Conservation (phyloP, 1,139 yeast genomes). For the Suhomyces panamericanus region DNA sequence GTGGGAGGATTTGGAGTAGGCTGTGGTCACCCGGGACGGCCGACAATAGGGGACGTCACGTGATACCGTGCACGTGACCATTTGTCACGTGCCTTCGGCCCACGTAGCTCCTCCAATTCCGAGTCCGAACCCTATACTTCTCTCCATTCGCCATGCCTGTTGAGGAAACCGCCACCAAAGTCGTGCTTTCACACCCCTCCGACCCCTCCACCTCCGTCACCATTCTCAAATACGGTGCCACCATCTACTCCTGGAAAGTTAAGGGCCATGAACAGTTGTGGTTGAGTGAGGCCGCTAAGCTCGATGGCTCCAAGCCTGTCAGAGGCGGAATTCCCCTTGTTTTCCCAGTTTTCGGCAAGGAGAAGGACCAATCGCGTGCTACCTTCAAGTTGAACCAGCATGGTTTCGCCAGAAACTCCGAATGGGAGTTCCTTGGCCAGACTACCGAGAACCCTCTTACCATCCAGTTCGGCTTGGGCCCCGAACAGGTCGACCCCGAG, state of each 20-base stretch:
- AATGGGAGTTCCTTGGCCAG: constrained; percentile 93
- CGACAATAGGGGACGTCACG: constrained; percentile 4
- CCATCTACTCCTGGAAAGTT: constrained; percentile 74
- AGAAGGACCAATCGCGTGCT: constrained; percentile 36
- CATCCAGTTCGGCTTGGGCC: constrained; percentile 86
- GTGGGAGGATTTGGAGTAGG: background rate
- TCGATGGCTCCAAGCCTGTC: constrained; percentile 91
- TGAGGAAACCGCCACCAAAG: constrained; percentile 64
- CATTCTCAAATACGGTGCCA: constrained; percentile 85
- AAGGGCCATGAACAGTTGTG: constrained; percentile 67
- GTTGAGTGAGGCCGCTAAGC: constrained; percentile 69
- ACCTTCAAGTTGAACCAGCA: constrained; percentile 76
- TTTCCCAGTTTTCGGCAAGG: constrained; percentile 91
- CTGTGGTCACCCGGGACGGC: constrained; percentile 2
- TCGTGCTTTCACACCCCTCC: constrained; percentile 57
- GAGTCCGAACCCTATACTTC: background rate
- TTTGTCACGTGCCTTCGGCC: background rate
- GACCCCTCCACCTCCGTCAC: constrained; percentile 56
- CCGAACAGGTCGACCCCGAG: constrained; percentile 69
- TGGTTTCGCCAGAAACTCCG: constrained; percentile 87
- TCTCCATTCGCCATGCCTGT: constrained; percentile 43
- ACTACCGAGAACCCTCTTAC: constrained; percentile 56
- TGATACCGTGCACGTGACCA: background rate
- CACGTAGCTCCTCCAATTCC: background rate
- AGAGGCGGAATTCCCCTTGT: constrained; percentile 97